Percentiles rank a stretch among this genome's conserved stretches.
phyloP scores from a whole-genome alignment of 2,329 filamentous ascomycete genomes.

The Pestalotiopsis sp. region DNA sequence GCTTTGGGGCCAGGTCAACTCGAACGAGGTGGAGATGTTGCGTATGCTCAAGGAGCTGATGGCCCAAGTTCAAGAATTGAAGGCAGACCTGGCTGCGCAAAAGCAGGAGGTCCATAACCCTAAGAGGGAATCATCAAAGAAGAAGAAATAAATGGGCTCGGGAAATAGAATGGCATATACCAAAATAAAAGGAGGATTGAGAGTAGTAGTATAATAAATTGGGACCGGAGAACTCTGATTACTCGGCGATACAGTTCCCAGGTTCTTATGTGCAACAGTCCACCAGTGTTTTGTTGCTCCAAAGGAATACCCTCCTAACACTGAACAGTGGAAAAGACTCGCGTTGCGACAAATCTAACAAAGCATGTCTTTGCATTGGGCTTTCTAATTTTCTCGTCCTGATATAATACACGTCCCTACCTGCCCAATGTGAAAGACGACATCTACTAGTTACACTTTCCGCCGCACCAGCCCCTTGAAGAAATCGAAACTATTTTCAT shows the following conservation, averaged over 20 bases:
- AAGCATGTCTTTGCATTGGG: not conserved
- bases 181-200: not conserved
- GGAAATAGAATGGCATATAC: not conserved
- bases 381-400: not conserved
- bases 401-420: not conserved
- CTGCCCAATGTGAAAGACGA: not conserved
- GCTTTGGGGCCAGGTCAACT: not conserved
- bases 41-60: not conserved
- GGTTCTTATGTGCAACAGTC: not conserved
- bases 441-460: slow-evolving; percentile 53
- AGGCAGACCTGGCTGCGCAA: not conserved
- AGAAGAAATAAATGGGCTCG: not conserved
- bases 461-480: slow-evolving; percentile 83
- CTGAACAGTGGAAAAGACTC: too few relatives aligned
- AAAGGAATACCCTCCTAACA: too few relatives aligned
- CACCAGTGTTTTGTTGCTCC: too few relatives aligned
- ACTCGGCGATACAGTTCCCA: not conserved
- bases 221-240: not conserved
- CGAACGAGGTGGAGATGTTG: not conserved
- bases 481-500: slow-evolving; percentile 98
- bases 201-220: not conserved
- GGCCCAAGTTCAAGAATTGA: not conserved
- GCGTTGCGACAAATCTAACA: too few relatives aligned
- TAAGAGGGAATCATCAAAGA: not conserved
- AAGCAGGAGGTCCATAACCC: not conserved